phyloP scores from a whole-genome alignment of 2,329 filamentous ascomycete genomes.

The Annulohypoxylon truncatum region DNA sequence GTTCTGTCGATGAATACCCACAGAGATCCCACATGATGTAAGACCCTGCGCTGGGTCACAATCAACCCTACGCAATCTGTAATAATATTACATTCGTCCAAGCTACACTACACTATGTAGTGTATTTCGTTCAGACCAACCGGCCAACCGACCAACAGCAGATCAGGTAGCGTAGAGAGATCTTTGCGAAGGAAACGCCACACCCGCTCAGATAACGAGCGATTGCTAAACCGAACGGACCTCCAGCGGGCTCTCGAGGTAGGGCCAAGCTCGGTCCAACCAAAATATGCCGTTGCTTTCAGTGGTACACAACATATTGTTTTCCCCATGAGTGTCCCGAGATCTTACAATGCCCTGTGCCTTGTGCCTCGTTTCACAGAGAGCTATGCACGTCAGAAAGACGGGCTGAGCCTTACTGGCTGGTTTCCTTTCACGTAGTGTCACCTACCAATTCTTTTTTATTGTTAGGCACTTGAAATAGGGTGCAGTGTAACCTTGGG shows the following conservation, averaged over 20 bases:
- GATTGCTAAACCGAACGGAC: conserved; percentile 6
- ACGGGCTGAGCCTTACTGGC: conserved; percentile 24
- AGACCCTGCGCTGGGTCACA: conserved; percentile 37
- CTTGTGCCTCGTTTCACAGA: conserved; percentile 18
- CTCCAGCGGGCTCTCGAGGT: not conserved
- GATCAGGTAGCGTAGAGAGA: not conserved
- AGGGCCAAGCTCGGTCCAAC: conserved; percentile 1
- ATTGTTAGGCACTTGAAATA: conserved; percentile 13
- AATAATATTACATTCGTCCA: conserved; percentile 17
- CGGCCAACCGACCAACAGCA: conserved; percentile 25
- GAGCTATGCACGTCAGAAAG: conserved; percentile 31
- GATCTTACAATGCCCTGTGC: conserved; percentile 17
- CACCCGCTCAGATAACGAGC: conserved; percentile 5
- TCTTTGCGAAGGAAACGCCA: conserved; percentile 20
- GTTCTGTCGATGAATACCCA: conserved; percentile 29
- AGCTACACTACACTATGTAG: not conserved
- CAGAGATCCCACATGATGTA: conserved; percentile 34
- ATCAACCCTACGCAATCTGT: conserved; percentile 21
- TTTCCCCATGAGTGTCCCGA: conserved; percentile 7
- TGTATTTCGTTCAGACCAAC: not conserved
- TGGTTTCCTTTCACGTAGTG: conserved; percentile 21
- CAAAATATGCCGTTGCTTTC: conserved; percentile 16
- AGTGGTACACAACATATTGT: conserved; percentile 20
- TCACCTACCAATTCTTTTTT: conserved; percentile 14
- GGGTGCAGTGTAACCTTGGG: conserved; percentile 5